Conservation (phyloP, 768 basidiomycete genomes). For the Agaricus sinodeliciosus region DNA sequence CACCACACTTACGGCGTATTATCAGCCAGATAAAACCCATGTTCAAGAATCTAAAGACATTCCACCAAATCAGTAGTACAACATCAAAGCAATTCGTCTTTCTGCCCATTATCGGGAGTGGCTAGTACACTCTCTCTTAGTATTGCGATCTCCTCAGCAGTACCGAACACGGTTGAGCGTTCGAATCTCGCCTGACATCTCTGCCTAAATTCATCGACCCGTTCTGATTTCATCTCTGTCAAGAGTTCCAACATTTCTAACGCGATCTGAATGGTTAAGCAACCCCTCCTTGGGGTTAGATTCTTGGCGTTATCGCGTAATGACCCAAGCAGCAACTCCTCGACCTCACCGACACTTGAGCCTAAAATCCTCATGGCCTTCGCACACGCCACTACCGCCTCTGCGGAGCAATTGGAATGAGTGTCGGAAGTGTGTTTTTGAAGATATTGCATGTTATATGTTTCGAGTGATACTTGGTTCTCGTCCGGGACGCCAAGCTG, state of each 20-base stretch:
- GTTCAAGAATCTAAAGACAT: no score
- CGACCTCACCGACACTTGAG: constrained; percentile 51
- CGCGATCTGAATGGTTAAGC: constrained; percentile 37
- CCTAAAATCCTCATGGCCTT: constrained; percentile 43
- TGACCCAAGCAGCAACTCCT: constrained; percentile 43
- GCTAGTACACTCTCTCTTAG: constrained; percentile 26
- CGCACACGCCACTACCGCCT: constrained; percentile 59
- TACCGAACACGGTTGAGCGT: constrained; percentile 64
- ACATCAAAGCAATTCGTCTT: neutral
- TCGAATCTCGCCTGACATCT: constrained; percentile 48
- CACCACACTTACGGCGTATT: neutral
- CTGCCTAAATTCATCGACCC: constrained; percentile 55
- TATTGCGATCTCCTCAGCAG: constrained; percentile 38
- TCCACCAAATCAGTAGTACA: neutral
- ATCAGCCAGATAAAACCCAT: neutral
- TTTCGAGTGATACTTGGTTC: constrained; percentile 48
- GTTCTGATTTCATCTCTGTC: constrained; percentile 38
- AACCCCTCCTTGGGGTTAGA: constrained; percentile 34
- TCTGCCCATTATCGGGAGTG: neutral
- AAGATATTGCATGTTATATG: constrained; percentile 70
- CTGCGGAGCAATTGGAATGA: constrained; percentile 22
- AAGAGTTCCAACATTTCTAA: constrained; percentile 44
- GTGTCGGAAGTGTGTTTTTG: constrained; percentile 42
- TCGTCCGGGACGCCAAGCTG: constrained; percentile 35
- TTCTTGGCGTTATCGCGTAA: constrained; percentile 24